Conservation (phyloP, 345 rosid genomes). For the Citrus mangshanensis region DNA sequence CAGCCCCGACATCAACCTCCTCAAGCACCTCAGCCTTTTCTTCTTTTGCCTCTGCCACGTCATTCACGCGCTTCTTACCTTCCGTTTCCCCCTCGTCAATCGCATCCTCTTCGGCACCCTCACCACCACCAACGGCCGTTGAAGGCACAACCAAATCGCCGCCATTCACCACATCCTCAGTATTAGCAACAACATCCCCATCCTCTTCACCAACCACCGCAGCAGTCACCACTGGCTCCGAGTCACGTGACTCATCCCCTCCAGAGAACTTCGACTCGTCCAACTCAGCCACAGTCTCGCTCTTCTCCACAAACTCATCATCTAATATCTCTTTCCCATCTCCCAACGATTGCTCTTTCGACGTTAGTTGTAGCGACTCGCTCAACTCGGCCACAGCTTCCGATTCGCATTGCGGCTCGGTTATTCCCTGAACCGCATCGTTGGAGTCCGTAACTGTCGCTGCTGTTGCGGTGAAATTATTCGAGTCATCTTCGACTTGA, state of each 20-base stretch:
- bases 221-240: not conserved
- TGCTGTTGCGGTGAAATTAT: not conserved
- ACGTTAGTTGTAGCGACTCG: slow-evolving; percentile 1
- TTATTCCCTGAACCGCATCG: not conserved
- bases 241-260: not conserved
- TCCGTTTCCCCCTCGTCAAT: slow-evolving; percentile 17
- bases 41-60: slow-evolving; percentile 6
- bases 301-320: slow-evolving; percentile 18
- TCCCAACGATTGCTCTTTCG: not conserved
- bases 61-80: not conserved
- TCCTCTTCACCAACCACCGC: slow-evolving; percentile 8
- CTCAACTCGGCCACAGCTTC: slow-evolving; percentile 17
- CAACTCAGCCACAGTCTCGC: slow-evolving; percentile 11
- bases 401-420: slow-evolving; percentile 18
- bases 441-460: not conserved
- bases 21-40: slow-evolving; percentile 1
- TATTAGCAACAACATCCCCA: slow-evolving; percentile 8
- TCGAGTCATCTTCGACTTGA: slow-evolving; percentile 15
- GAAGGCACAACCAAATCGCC: not conserved
- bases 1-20: not conserved
- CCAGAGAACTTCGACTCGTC: slow-evolving; percentile 12
- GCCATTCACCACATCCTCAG: not conserved
- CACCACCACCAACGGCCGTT: slow-evolving; percentile 7
- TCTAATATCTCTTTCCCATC: not conserved
- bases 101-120: slow-evolving; percentile 8